A percentile compares a stretch with the other conserved stretches of the same genome.
These are phyloP conservation scores for Setomelanomma holmii DNA, from an alignment of 2,329 filamentous ascomycete species.

Conservation along the genomic window DNA sequence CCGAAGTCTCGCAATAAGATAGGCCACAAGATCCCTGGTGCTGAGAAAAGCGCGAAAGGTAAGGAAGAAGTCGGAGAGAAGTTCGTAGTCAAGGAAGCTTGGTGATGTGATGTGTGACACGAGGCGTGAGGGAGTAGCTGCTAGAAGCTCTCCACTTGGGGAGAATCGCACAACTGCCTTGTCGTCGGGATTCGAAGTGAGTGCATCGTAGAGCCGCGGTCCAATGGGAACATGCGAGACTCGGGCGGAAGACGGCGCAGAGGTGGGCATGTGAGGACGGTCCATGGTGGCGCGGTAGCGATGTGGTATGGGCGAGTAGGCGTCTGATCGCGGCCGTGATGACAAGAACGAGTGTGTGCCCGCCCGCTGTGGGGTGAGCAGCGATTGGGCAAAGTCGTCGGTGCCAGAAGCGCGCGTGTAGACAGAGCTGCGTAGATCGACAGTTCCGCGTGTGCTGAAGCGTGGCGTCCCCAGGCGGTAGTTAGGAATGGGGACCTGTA, in stretches of 20 bases:
- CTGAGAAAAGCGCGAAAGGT: slow-evolving; percentile 91
- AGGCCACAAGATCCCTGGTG: slow-evolving; percentile 75
- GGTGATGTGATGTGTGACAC: slow-evolving; percentile 97
- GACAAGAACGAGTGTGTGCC: slow-evolving; percentile 44
- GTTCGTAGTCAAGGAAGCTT: slow-evolving; percentile 93
- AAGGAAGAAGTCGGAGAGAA: slow-evolving; percentile 96
- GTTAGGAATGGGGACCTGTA: slow-evolving; percentile 81
- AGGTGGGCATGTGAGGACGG: slow-evolving; percentile 39
- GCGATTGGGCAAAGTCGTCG: slow-evolving; percentile 72
- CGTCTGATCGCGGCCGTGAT: slow-evolving; percentile 46
- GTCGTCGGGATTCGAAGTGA: slow-evolving; percentile 85
- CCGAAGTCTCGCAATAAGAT: slow-evolving; percentile 81
- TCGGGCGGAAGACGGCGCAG: slow-evolving; percentile 44
- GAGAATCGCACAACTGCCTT: slow-evolving; percentile 83
- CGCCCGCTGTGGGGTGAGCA: slow-evolving; percentile 53
- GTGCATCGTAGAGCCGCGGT: slow-evolving; percentile 80
- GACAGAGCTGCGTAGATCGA: slow-evolving; percentile 80
- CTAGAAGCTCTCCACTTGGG: slow-evolving; percentile 76
- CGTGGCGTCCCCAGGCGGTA: slow-evolving; percentile 83
- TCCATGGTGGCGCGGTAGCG: slow-evolving; percentile 47
- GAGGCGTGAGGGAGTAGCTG: slow-evolving; percentile 87
- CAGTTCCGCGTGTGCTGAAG: slow-evolving; percentile 78
- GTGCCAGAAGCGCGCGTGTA: slow-evolving; percentile 71
- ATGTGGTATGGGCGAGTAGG: slow-evolving; percentile 43
- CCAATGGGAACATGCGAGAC: slow-evolving; percentile 47